Evolutionary conservation across 2,329 filamentous ascomycete genomes (phyloP).

Genomic region (Xylariaceae sp.): DNA sequence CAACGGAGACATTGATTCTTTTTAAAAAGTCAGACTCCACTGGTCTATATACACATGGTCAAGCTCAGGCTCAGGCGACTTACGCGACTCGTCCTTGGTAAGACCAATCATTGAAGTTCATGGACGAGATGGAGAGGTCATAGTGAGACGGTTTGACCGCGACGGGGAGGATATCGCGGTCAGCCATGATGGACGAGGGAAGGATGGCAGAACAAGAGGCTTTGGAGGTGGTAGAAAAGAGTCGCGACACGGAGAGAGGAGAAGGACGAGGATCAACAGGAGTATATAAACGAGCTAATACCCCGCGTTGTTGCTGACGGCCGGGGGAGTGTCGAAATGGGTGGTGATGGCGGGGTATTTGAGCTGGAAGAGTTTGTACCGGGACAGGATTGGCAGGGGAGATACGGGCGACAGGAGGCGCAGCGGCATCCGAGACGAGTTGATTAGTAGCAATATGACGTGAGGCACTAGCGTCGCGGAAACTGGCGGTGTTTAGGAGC

Average conservation of each 20-base stretch:
- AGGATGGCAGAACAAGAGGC: constrained; percentile 30
- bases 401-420: too few species aligned
- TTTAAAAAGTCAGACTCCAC: not conserved
- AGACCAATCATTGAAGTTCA: constrained; percentile 68
- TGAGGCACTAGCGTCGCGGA: not conserved
- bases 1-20: constrained; percentile 70
- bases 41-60: not conserved
- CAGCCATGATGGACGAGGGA: constrained; percentile 44
- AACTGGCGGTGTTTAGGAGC: not conserved
- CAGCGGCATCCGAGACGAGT: constrained; percentile 2
- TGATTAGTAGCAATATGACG: not conserved
- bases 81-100: constrained; percentile 76
- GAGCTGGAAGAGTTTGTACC: not conserved
- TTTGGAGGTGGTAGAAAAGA: constrained; percentile 28
- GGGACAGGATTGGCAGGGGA: constrained; percentile 27
- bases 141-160: constrained; percentile 81
- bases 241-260: constrained; percentile 11
- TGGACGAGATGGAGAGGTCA: constrained; percentile 69
- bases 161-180: constrained; percentile 58
- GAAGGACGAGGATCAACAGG: not conserved
- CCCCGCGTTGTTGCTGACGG: constrained; percentile 7
- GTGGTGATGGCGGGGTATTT: constrained; percentile 9
- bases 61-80: constrained; percentile 22
- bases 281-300: constrained; percentile 1
- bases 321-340: not conserved